Evolutionary conservation across 371 early-diverging fungal species (phyloP).

Genomic region (Lichtheimia corymbifera): DNA sequence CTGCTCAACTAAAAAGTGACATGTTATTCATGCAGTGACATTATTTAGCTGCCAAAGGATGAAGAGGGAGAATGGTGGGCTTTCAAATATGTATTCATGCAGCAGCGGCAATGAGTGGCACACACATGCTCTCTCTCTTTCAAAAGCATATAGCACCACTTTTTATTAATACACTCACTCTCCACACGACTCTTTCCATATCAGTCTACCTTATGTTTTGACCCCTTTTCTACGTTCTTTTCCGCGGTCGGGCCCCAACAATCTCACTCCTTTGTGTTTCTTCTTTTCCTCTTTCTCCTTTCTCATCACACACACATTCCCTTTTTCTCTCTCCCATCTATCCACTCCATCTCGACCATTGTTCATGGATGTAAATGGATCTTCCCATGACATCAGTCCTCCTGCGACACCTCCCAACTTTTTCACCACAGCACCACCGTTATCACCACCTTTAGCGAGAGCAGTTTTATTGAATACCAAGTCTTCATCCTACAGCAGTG

Average conservation of each 20-base stretch:
- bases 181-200: too few relatives aligned
- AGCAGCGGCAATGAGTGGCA: too few relatives aligned
- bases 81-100: too few relatives aligned
- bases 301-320: too few relatives aligned
- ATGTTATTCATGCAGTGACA: too few relatives aligned
- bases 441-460: conserved; percentile 1
- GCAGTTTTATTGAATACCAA: neutral
- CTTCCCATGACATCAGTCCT: conserved; percentile 45
- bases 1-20: too few relatives aligned
- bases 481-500: conserved; percentile 1
- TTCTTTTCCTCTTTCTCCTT: neutral
- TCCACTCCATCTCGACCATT: conserved; percentile 6
- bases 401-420: conserved; percentile 52
- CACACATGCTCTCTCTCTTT: too few relatives aligned
- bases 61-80: too few relatives aligned
- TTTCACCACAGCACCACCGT: conserved; percentile 18
- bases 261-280: neutral
- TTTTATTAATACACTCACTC: too few relatives aligned
- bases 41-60: too few relatives aligned
- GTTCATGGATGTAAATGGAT: conserved; percentile 27
- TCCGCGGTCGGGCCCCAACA: neutral
- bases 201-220: too few relatives aligned
- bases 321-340: neutral
- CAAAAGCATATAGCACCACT: too few relatives aligned
- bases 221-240: neutral